A percentile compares a stretch with the other conserved stretches of the same genome.
These are phyloP conservation scores for Austroboletus novae-zelandiae DNA, from an alignment of 1,284 basidiomycete species.

Conservation along the genomic window DNA sequence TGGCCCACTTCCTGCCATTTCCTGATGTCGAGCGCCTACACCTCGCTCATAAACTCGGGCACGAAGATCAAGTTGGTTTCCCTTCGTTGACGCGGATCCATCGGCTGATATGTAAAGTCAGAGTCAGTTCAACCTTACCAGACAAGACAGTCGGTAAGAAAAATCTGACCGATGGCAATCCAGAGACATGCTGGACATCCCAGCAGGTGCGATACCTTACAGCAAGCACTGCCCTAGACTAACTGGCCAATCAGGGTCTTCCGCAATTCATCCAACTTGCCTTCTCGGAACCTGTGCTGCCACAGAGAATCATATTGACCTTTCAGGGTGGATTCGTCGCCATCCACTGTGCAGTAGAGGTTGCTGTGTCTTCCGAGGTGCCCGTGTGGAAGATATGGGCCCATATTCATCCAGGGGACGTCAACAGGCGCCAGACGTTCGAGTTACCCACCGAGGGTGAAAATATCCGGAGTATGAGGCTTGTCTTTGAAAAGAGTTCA, in stretches of 20 bases:
- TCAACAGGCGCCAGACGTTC: conserved; percentile 69
- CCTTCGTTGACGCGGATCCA: neutral
- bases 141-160: conserved; percentile 75
- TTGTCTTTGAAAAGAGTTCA: conserved; percentile 75
- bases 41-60: conserved; percentile 28
- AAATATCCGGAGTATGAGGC: conserved; percentile 48
- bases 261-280: conserved; percentile 70
- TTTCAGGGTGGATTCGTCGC: conserved; percentile 86
- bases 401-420: conserved; percentile 70
- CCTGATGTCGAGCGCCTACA: conserved; percentile 17
- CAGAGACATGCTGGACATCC: conserved; percentile 83
- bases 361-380: conserved; percentile 26
- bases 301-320: conserved; percentile 56
- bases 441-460: conserved; percentile 36
- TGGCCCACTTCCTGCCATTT: no score
- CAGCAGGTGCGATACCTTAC: conserved; percentile 52
- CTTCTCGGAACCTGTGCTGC: conserved; percentile 53
- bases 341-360: conserved; percentile 53
- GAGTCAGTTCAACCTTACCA: conserved; percentile 76
- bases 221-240: conserved; percentile 6
- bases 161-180: conserved; percentile 63
- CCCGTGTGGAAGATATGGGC: conserved; percentile 48
- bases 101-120: conserved; percentile 28
- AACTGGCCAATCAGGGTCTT: conserved; percentile 48
- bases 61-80: conserved; percentile 51